Evolutionary conservation across 805 yeast genomes (phyloP).

Genomic region (Blastobotrys attinorum): DNA sequence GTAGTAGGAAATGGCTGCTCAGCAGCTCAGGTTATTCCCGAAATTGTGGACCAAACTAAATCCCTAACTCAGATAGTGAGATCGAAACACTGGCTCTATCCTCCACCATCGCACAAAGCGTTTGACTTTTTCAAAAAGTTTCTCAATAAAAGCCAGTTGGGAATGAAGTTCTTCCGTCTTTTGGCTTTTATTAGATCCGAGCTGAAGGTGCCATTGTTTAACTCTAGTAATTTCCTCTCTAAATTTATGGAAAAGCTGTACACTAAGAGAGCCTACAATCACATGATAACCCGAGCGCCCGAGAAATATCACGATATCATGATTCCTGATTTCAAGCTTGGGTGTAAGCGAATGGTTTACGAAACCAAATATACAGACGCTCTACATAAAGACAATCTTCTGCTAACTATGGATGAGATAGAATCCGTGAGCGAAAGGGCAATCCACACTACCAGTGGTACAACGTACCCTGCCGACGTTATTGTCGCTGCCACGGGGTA

Average conservation of each 20-base stretch:
- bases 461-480: slow-evolving; percentile 14
- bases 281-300: slow-evolving; percentile 10
- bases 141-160: slow-evolving; percentile 1
- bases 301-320: slow-evolving; percentile 11
- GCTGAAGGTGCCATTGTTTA: slow-evolving; percentile 10
- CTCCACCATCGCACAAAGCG: neutral
- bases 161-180: slow-evolving; percentile 7
- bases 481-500: slow-evolving; percentile 16
- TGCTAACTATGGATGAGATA: slow-evolving; percentile 9
- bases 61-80: slow-evolving; percentile 12
- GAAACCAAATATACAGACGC: slow-evolving; percentile 10
- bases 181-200: slow-evolving; percentile 11
- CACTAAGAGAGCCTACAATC: slow-evolving; percentile 5
- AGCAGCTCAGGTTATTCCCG: slow-evolving; percentile 11
- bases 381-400: slow-evolving; percentile 8
- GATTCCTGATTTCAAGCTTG: slow-evolving; percentile 9
- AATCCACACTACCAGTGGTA: slow-evolving; percentile 13
- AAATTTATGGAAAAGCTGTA: slow-evolving; percentile 1
- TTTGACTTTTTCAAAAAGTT: neutral
- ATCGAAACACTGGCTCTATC: slow-evolving; percentile 13
- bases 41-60: slow-evolving; percentile 7
- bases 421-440: slow-evolving; percentile 8
- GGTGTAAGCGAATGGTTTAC: slow-evolving; percentile 12
- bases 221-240: slow-evolving; percentile 8
- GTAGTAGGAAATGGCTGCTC: slow-evolving; percentile 14